Conservation (phyloP, 164 flowering plant species). For the Echeveria elegans region DNA sequence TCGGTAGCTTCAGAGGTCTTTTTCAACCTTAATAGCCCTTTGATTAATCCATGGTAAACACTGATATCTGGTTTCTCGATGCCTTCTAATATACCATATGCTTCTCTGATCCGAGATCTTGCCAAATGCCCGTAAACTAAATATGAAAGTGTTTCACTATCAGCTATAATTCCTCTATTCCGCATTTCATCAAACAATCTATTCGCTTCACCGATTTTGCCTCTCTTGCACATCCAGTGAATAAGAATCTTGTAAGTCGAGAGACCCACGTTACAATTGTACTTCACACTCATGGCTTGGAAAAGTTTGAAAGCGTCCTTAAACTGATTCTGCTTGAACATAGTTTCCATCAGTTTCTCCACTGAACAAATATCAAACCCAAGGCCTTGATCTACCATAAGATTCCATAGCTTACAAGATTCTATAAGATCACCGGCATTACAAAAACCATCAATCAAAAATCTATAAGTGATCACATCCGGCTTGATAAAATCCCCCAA, state of each 20-base stretch:
- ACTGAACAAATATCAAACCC: constrained; percentile 37
- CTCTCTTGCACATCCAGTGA: constrained; percentile 63
- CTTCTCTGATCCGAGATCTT: constrained; percentile 51
- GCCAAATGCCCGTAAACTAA: constrained; percentile 53
- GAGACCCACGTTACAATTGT: constrained; percentile 35
- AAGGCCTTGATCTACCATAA: constrained; percentile 69
- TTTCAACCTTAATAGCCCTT: constrained; percentile 57
- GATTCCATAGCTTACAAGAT: constrained; percentile 79
- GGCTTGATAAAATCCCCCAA: constrained; percentile 47
- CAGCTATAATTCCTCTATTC: constrained; percentile 44
- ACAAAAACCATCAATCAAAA: constrained; percentile 66
- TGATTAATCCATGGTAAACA: constrained; percentile 75
- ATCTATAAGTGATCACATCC: constrained; percentile 40
- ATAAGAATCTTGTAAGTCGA: constrained; percentile 66
- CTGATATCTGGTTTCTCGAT: constrained; percentile 46
- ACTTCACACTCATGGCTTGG: constrained; percentile 34
- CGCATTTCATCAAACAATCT: constrained; percentile 63
- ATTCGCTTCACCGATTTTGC: constrained; percentile 37
- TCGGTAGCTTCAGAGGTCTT: constrained; percentile 73
- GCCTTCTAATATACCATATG: constrained; percentile 35
- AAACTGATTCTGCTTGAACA: constrained; percentile 51
- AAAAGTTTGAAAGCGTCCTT: constrained; percentile 67
- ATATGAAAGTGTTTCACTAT: constrained; percentile 40
- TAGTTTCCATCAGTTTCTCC: constrained; percentile 56
- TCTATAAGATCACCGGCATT: constrained; percentile 60